Evolutionary conservation across 1,139 yeast species (phyloP).

Genomic region (Debaryomyces psychrophilus): DNA sequence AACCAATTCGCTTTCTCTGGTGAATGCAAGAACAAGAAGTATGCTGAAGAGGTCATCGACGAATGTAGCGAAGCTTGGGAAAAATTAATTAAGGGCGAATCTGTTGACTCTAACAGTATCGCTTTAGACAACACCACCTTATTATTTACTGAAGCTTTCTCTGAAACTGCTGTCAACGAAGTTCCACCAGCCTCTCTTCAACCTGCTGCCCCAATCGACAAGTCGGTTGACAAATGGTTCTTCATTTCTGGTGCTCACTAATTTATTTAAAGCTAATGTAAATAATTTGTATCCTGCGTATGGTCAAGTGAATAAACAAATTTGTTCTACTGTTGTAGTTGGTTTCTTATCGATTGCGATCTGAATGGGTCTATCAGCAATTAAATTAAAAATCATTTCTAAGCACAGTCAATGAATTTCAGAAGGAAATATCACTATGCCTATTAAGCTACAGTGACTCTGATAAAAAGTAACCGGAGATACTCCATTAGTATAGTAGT

Average conservation of each 20-base stretch:
- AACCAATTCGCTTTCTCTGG: constrained; percentile 88
- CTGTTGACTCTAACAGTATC: constrained; percentile 54
- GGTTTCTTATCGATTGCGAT: too few species aligned
- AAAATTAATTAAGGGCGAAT: constrained; percentile 58
- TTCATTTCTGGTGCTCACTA: constrained; percentile 86
- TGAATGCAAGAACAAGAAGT: constrained; percentile 67
- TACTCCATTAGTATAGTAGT: background rate
- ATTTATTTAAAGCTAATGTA: constrained; percentile 9
- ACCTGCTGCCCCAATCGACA: constrained; percentile 93
- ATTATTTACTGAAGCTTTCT: constrained; percentile 54
- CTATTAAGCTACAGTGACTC: too few species aligned
- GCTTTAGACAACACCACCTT: constrained; percentile 77
- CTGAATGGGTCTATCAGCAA: too few species aligned
- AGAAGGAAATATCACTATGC: too few species aligned
- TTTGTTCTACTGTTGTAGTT: background rate
- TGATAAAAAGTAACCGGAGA: too few species aligned
- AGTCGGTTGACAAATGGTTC: constrained; percentile 98
- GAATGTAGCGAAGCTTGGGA: constrained; percentile 86
- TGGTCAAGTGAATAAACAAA: background rate
- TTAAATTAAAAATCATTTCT: background rate
- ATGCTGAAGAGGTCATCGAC: constrained; percentile 69
- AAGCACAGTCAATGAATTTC: background rate
- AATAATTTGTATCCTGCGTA: background rate
- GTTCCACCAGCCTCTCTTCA: constrained; percentile 71
- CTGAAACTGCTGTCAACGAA: constrained; percentile 50